Evolutionary conservation across 2,329 filamentous ascomycete genomes (phyloP), one percentile per base, ranked within the genome.

Genomic region (Periconia sp.): DNA sequence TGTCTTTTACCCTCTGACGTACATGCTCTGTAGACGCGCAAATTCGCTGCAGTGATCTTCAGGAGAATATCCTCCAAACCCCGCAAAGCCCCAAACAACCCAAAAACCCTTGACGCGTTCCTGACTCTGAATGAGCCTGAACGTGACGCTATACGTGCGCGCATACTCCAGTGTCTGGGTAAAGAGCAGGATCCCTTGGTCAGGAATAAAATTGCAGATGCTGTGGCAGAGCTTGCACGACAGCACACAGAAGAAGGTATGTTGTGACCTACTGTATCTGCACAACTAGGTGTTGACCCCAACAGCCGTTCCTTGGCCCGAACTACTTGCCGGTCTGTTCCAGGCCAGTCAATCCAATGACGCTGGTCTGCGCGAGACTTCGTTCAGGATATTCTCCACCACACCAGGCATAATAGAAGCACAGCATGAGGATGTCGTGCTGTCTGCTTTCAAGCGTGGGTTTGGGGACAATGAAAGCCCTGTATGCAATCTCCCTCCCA

Each of bases 361-460:
- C 57, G 77, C 89, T 30, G 88, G 89, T 60, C 89, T 95, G 77
- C 88, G 94, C 58, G 94, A 97, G 77, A 91, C 89, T 45, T 91
- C 94, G 17, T 99, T 94, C 79, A 86, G 94, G 58, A 94, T 99
- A 67, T 97, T 99, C 73, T 89, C 92, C 43, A 93, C 92, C 1
- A 97, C 93, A 1, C 94, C 94, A 5, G 90, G 90, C 31, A 93
- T 99, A 65, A 97, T 99, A 66, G 92, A 97, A 77, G 93, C 89
- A 75, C 91, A 97, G 72, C 93, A 97, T 66, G 91, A 97, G 73
- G 89, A 92, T 59, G 86, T 89, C n/a, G 92, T 99, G 33, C 80
- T 93, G 41, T 84, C 85, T 59, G 92, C 94, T 14, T 99, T 99
- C 73, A 86, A 89, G 55, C 90, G 90, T 66, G 94, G 93, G 1